Conservation (phyloP, 441 rosid genomes). For the Gossypium trilobum region DNA sequence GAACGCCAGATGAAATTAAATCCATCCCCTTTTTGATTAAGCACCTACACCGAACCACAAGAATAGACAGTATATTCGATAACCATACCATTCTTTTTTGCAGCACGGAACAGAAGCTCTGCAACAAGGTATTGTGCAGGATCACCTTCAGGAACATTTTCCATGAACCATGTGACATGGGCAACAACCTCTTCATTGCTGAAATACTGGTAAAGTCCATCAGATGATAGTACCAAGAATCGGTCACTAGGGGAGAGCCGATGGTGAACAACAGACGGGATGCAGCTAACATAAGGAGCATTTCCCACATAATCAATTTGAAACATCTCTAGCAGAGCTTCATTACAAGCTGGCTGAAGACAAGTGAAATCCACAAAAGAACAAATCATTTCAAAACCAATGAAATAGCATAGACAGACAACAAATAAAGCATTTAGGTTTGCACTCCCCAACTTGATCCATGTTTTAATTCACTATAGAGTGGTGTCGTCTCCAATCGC, state of each 20-base stretch:
- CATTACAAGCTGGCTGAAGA: conserved; percentile 75
- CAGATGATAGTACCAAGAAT: conserved; percentile 81
- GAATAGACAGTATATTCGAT: not conserved
- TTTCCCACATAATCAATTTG: conserved; percentile 62
- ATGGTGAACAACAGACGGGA: conserved; percentile 69
- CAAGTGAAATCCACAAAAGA: conserved; percentile 12
- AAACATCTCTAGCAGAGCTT: conserved; percentile 73
- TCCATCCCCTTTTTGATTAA: not conserved
- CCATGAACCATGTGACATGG: conserved; percentile 93
- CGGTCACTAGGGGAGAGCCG: conserved; percentile 76
- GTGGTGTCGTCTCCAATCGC: not conserved
- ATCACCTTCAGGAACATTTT: conserved; percentile 88
- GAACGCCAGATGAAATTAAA: not conserved
- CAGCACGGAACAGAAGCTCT: conserved; percentile 87
- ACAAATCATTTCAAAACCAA: conserved; percentile 11
- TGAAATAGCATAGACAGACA: not conserved
- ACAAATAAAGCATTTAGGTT: not conserved
- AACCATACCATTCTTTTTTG: conserved; percentile 75
- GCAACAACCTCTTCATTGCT: conserved; percentile 94
- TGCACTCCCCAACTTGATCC: not conserved
- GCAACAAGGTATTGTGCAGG: conserved; percentile 94
- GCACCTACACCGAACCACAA: not conserved
- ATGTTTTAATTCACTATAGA: not conserved
- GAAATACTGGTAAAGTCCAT: conserved; percentile 86
- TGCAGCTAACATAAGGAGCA: conserved; percentile 67